Evolutionary conservation across 768 basidiomycete species (phyloP).

Genomic region (Pleurotus djamor): DNA sequence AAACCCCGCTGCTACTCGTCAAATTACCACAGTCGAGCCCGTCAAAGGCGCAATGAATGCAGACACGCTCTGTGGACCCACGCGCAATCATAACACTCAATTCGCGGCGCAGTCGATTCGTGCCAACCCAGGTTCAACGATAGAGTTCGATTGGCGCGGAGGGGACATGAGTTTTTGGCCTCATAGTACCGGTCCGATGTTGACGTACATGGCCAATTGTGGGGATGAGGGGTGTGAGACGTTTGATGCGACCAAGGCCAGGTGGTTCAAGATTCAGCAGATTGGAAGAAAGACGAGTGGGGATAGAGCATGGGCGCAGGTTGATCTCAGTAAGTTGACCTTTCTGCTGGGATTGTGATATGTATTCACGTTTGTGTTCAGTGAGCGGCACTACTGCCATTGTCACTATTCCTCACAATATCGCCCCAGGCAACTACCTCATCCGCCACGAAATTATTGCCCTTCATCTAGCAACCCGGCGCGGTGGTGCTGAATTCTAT

Average conservation of each 20-base stretch:
- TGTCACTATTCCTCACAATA: constrained; percentile 43
- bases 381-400: constrained; percentile 38
- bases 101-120: constrained; percentile 47
- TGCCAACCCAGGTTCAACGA: constrained; percentile 56
- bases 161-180: constrained; percentile 34
- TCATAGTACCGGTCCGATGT: constrained; percentile 64
- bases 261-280: constrained; percentile 76
- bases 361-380: constrained; percentile 12
- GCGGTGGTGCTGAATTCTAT: constrained; percentile 79
- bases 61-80: constrained; percentile 54
- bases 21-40: constrained; percentile 33
- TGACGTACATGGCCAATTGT: constrained; percentile 75
- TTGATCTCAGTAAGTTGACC: constrained; percentile 45
- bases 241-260: constrained; percentile 53
- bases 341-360: not conserved
- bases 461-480: constrained; percentile 57
- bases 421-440: constrained; percentile 71
- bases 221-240: constrained; percentile 53
- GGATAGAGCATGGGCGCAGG: constrained; percentile 46
- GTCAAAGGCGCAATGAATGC: constrained; percentile 56
- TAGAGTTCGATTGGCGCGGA: constrained; percentile 59
- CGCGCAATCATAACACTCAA: constrained; percentile 31
- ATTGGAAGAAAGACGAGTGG: constrained; percentile 36
- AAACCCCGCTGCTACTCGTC: constrained; percentile 35
- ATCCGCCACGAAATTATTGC: constrained; percentile 81